Percentiles rank a stretch among this genome's conserved stretches.
Evolutionary conservation across 2,329 filamentous ascomycete species (phyloP).

Genomic region (Aspergillus unguis): DNA sequence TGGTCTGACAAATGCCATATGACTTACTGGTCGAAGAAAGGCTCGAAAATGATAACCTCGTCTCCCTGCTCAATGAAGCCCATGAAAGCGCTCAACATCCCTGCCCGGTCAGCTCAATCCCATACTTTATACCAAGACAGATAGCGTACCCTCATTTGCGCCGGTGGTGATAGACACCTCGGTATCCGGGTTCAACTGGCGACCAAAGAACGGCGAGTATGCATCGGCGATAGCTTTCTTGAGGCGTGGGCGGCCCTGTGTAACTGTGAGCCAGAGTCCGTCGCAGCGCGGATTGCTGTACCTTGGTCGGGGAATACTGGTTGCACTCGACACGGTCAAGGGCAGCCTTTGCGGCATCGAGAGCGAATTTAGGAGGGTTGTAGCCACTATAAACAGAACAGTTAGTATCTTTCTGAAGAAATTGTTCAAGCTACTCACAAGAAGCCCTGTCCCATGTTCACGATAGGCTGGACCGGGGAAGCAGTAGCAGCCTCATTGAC

Average conservation of each 20-base stretch:
- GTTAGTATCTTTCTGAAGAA: neutral
- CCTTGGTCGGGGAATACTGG: slow-evolving; percentile 93
- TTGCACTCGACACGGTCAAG: slow-evolving; percentile 94
- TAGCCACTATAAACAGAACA: slow-evolving; percentile 59
- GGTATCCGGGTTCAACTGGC: slow-evolving; percentile 77
- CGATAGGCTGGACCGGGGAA: slow-evolving; percentile 62
- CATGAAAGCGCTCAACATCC: slow-evolving; percentile 98
- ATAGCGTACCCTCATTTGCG: slow-evolving; percentile 47
- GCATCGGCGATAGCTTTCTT: slow-evolving; percentile 91
- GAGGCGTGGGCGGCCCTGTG: slow-evolving; percentile 74
- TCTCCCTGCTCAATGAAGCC: slow-evolving; percentile 91
- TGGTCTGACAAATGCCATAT: neutral
- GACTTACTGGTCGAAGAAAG: slow-evolving; percentile 89
- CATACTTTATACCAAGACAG: neutral
- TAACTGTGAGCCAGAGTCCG: slow-evolving; percentile 4
- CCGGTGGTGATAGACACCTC: slow-evolving; percentile 90
- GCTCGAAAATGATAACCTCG: slow-evolving; percentile 97
- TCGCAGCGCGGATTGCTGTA: slow-evolving; percentile 23
- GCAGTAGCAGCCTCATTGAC: slow-evolving; percentile 65
- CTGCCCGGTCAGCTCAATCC: slow-evolving; percentile 31
- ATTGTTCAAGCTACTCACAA: slow-evolving; percentile 40
- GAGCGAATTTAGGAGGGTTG: slow-evolving; percentile 86
- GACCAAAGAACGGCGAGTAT: slow-evolving; percentile 85
- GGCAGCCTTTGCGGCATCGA: slow-evolving; percentile 86
- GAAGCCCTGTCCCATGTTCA: slow-evolving; percentile 67